Conservation (phyloP, 345 rosid genomes). For the Zanthoxylum bungeanum region DNA sequence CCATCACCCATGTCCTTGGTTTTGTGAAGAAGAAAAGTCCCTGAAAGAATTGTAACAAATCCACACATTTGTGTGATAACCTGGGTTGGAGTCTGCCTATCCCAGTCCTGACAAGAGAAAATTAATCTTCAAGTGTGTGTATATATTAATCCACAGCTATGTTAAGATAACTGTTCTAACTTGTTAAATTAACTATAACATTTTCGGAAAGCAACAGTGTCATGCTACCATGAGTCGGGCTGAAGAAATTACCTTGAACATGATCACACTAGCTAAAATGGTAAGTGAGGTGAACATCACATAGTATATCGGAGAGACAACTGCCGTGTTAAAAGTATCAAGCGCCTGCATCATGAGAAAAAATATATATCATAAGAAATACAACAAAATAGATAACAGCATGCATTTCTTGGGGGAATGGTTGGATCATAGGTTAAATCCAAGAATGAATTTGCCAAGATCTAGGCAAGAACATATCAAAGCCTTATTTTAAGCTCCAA, state of each 20-base stretch:
- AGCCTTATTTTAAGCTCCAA: too few relatives aligned
- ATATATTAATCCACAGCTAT: background rate
- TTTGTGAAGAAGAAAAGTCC: slow-evolving; percentile 61
- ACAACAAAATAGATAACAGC: background rate
- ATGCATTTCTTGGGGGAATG: background rate
- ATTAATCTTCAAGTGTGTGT: slow-evolving; percentile 2
- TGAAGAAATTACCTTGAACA: slow-evolving; percentile 47
- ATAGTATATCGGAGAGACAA: slow-evolving; percentile 55
- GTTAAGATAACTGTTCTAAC: background rate
- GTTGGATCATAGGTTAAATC: background rate
- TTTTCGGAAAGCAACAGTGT: background rate
- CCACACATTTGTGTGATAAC: slow-evolving; percentile 59
- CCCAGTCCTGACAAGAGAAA: slow-evolving; percentile 47
- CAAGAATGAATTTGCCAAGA: background rate
- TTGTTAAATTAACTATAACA: background rate
- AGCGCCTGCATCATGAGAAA: slow-evolving; percentile 42
- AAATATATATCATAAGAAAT: background rate
- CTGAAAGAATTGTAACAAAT: slow-evolving; percentile 56
- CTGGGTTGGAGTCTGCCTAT: slow-evolving; percentile 51
- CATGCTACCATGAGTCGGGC: background rate
- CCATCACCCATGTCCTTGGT: slow-evolving; percentile 59
- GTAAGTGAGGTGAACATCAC: slow-evolving; percentile 57
- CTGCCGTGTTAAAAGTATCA: slow-evolving; percentile 58
- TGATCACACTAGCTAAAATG: slow-evolving; percentile 55
- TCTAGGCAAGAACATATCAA: background rate